These are phyloP conservation scores for Zasmidium cellare DNA, from an alignment of 2,329 filamentous ascomycete genomes.

Conservation along the genomic window DNA sequence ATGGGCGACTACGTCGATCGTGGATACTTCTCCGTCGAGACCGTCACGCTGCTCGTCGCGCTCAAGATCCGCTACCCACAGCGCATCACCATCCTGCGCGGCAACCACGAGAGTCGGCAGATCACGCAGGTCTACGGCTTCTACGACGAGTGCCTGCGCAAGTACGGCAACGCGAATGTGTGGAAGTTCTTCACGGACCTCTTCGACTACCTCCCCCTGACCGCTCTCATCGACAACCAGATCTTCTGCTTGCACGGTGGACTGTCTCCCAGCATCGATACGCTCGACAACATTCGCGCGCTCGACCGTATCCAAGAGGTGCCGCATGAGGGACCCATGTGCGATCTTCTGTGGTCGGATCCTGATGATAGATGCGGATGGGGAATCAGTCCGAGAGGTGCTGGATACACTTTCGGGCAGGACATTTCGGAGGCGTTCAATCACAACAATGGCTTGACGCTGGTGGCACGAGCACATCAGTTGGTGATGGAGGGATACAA, in stretches of 20 bases:
- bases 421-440: constrained; percentile 99
- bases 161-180: constrained; percentile 98
- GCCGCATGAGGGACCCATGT: constrained; percentile 97
- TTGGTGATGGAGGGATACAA: constrained; percentile 99
- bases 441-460: constrained; percentile 94
- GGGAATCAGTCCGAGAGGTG: constrained; percentile 66
- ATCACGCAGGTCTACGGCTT: constrained; percentile 99
- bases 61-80: constrained; percentile 97
- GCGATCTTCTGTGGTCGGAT: constrained; percentile 96
- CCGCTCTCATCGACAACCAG: constrained; percentile 97
- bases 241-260: constrained; percentile 99
- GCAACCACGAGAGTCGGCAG: constrained; percentile 98
- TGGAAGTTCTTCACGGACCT: constrained; percentile 99
- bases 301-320: constrained; percentile 98
- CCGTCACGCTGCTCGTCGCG: constrained; percentile 90
- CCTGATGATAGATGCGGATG: constrained; percentile 84
- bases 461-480: constrained; percentile 95
- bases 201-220: constrained; percentile 96
- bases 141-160: constrained; percentile 97
- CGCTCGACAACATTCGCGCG: constrained; percentile 90
- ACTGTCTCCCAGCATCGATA: constrained; percentile 93
- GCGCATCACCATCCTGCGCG: constrained; percentile 96
- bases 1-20: constrained; percentile 99
- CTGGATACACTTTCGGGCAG: constrained; percentile 72
- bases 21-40: constrained; percentile 98